A percentile compares a stretch with the other conserved stretches of the same genome.
phyloP scores from a whole-genome alignment of 2,329 filamentous ascomycete species.

The Cladobotryum protrusum region DNA sequence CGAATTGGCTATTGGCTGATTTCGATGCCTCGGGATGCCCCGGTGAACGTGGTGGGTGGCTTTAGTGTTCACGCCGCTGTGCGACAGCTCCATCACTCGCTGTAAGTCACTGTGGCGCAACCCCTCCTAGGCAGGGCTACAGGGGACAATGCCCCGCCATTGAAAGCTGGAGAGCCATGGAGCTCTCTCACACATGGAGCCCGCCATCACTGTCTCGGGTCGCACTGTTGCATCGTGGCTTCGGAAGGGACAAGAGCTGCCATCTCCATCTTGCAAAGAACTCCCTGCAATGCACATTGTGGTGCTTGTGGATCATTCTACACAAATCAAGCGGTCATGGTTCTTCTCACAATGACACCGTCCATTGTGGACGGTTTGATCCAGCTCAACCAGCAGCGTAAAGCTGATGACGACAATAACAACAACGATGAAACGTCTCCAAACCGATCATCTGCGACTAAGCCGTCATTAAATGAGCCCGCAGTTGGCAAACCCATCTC shows the following conservation, averaged over 20 bases:
- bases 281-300: neutral
- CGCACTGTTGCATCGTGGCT: too few relatives aligned
- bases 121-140: too few relatives aligned
- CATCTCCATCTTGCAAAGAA: neutral
- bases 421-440: slow-evolving; percentile 15
- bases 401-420: slow-evolving; percentile 12
- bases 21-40: neutral
- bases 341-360: slow-evolving; percentile 69
- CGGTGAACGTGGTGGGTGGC: neutral
- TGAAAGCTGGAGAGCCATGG: neutral
- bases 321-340: slow-evolving; percentile 45
- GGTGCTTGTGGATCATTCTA: neutral
- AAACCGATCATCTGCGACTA: slow-evolving; percentile 19
- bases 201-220: too few relatives aligned
- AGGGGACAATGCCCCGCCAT: neutral
- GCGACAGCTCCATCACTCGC: neutral
- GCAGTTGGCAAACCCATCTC: slow-evolving; percentile 62
- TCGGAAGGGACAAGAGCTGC: neutral
- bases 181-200: too few relatives aligned
- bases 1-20: slow-evolving; percentile 7
- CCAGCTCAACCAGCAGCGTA: slow-evolving; percentile 17
- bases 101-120: neutral
- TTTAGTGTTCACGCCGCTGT: too few relatives aligned
- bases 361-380: slow-evolving; percentile 58
- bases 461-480: slow-evolving; percentile 46